Evolutionary conservation across 2,329 filamentous ascomycete species (phyloP).

Genomic region (Clarireedia hainanense): DNA sequence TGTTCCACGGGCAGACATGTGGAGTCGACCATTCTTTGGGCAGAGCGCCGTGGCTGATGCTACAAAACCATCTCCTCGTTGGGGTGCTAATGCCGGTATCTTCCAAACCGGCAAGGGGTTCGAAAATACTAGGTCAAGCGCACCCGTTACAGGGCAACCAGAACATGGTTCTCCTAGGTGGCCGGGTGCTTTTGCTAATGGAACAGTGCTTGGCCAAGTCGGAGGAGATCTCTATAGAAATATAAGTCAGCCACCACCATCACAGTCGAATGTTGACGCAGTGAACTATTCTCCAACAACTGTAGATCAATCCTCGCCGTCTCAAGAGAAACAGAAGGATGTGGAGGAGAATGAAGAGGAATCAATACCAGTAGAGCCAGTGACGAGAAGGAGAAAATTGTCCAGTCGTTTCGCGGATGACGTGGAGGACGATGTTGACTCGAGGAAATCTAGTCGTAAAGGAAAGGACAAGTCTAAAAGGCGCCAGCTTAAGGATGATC

Average conservation of each 20-base stretch:
- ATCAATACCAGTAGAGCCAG: not conserved
- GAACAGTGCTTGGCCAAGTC: not conserved
- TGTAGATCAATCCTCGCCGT: too few species aligned
- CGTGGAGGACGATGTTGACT: constrained; percentile 1
- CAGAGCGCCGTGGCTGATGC: too few species aligned
- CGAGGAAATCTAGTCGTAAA: constrained; percentile 20
- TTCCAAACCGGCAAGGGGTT: not conserved
- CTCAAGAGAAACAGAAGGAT: not conserved
- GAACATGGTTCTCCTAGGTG: not conserved
- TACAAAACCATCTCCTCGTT: too few species aligned
- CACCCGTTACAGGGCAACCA: not conserved
- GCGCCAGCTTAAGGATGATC: constrained; percentile 18
- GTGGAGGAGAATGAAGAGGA: not conserved
- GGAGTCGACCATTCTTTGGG: not conserved
- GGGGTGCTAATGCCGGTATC: too few species aligned
- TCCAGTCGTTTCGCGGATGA: constrained; percentile 4
- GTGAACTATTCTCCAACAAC: too few species aligned
- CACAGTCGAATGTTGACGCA: not conserved
- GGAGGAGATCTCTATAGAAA: not conserved
- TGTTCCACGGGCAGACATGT: not conserved
- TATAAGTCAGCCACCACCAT: not conserved
- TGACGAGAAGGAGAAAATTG: not conserved
- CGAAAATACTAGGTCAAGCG: not conserved
- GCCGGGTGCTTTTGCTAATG: too few species aligned
- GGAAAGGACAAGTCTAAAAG: constrained; percentile 26